Evolutionary conservation across 805 yeast species (phyloP).

Genomic region (Wickerhamomyces subpelliculosus): DNA sequence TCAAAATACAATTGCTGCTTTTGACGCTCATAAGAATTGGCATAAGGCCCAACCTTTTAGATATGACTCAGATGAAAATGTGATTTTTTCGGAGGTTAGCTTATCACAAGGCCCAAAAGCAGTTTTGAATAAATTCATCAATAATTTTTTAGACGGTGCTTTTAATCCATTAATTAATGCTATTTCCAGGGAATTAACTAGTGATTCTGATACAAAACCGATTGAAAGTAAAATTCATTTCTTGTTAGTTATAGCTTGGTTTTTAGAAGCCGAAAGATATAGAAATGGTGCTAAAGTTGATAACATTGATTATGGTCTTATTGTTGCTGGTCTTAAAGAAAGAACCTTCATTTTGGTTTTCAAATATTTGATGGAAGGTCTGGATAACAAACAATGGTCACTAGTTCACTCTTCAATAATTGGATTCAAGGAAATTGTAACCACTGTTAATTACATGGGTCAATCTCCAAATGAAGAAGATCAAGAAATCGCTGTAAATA

Average conservation of each 20-base stretch:
- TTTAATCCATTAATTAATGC: constrained; percentile 59
- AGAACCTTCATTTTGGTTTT: constrained; percentile 48
- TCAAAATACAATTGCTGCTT: constrained; percentile 47
- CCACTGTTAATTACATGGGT: constrained; percentile 35
- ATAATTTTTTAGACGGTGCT: constrained; percentile 63
- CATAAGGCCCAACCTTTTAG: constrained; percentile 28
- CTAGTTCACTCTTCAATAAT: constrained; percentile 65
- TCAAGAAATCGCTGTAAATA: constrained; percentile 47
- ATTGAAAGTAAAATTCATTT: constrained; percentile 30
- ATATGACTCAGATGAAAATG: constrained; percentile 23
- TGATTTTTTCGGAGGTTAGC: constrained; percentile 22
- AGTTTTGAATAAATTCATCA: constrained; percentile 37
- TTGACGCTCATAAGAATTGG: constrained; percentile 71
- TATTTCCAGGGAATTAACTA: constrained; percentile 40
- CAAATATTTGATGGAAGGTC: constrained; percentile 31
- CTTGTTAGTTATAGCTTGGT: constrained; percentile 66
- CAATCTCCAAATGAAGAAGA: constrained; percentile 35
- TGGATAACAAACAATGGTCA: constrained; percentile 41
- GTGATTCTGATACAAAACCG: constrained; percentile 26
- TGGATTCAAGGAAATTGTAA: constrained; percentile 57
- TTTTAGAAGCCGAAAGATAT: constrained; percentile 55
- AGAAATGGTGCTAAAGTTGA: constrained; percentile 20
- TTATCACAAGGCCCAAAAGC: constrained; percentile 23
- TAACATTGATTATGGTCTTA: constrained; percentile 33
- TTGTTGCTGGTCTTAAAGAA: constrained; percentile 54